These are phyloP conservation scores for Rhodosporidiobolus sp. DNA, from an alignment of 768 basidiomycete species.

Conservation along the genomic window DNA sequence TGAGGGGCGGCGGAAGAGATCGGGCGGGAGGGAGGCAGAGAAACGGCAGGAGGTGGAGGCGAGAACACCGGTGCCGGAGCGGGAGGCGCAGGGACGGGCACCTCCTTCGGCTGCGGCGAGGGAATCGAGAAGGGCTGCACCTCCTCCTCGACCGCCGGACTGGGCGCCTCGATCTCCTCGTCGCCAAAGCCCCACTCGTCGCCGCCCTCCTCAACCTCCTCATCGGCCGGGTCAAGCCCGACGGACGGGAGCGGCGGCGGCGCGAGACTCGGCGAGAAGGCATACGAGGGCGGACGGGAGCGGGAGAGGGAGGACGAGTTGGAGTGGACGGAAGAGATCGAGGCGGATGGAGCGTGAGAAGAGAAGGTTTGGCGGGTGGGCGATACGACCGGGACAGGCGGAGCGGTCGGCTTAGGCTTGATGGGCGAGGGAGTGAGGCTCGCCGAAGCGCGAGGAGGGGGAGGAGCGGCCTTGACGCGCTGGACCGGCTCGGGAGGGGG, in stretches of 20 bases:
- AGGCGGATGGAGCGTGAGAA: constrained; percentile 10
- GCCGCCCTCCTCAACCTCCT: constrained; percentile 5
- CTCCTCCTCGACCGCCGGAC: neutral
- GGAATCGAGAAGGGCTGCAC: neutral
- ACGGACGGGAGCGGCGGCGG: neutral
- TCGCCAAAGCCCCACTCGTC: constrained; percentile 4
- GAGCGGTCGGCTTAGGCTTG: neutral
- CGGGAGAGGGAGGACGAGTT: neutral
- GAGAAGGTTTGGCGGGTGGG: neutral
- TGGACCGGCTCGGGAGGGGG: neutral
- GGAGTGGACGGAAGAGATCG: constrained; percentile 11
- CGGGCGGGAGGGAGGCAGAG: too few species aligned
- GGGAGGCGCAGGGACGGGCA: neutral
- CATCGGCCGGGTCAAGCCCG: neutral
- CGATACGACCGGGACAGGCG: neutral
- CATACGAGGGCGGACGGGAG: constrained; percentile 22
- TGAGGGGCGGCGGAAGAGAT: neutral
- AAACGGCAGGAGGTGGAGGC: neutral
- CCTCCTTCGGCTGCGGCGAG: neutral
- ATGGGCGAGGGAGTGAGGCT: neutral
- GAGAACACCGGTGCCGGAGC: neutral
- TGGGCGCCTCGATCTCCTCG: neutral
- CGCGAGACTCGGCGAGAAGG: constrained; percentile 16
- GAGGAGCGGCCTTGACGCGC: neutral
- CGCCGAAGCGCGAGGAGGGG: too few species aligned